Evolutionary conservation across 352 stramenopile genomes (phyloP).

Genomic region (Phytopythium litorale): DNA sequence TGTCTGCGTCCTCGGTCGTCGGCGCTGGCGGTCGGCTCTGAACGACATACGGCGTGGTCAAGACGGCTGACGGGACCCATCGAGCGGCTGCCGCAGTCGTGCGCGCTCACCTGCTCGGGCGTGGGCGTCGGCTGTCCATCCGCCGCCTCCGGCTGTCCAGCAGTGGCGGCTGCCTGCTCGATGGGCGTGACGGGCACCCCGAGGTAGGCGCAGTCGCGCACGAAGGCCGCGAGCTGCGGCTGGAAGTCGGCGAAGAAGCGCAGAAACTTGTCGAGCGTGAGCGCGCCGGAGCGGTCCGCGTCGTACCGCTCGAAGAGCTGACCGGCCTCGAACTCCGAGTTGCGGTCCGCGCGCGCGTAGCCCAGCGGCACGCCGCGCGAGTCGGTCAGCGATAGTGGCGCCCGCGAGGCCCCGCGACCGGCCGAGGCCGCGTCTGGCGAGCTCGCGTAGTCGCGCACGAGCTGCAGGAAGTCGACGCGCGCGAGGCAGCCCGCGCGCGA

Average conservation of each 20-base stretch:
- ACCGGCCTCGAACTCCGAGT: conserved; percentile 82
- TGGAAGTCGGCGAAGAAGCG: conserved; percentile 75
- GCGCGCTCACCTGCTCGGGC: background rate
- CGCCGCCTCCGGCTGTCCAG: background rate
- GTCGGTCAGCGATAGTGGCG: conserved; percentile 60
- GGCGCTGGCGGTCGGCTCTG: background rate
- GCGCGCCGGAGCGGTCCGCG: conserved; percentile 41
- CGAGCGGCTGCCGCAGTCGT: background rate
- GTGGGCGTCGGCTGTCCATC: background rate
- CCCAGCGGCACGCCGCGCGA: conserved; percentile 60
- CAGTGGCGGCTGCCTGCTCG: background rate
- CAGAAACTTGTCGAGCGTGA: conserved; percentile 65
- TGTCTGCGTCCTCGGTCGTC: background rate
- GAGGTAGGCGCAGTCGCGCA: conserved; percentile 53
- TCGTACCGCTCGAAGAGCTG: conserved; percentile 85
- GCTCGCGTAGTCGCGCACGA: conserved; percentile 66
- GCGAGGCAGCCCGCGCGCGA: conserved; percentile 47
- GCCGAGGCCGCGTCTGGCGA: conserved; percentile 7
- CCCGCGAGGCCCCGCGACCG: conserved; percentile 10
- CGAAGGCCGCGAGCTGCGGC: conserved; percentile 54
- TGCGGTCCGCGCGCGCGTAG: conserved; percentile 62
- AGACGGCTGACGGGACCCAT: background rate
- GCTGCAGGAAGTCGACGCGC: conserved; percentile 61
- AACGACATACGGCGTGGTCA: background rate
- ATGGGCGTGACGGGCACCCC: conserved; percentile 4